Evolutionary conservation across 306 rosid genomes (phyloP).

Genomic region (Abrus pulchellus): DNA sequence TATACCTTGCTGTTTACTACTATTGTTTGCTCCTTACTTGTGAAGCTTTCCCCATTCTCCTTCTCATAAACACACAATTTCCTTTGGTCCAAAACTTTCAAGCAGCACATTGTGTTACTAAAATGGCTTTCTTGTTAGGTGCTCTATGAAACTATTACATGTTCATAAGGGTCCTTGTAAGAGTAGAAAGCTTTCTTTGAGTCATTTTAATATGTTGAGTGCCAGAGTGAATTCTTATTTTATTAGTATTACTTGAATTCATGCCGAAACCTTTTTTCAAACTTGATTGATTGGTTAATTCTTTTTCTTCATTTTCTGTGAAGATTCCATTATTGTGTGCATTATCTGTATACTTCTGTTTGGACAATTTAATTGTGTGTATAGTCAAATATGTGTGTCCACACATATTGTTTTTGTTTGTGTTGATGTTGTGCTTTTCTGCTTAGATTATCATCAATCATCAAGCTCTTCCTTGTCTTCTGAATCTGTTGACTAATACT

Average conservation of each 20-base stretch:
- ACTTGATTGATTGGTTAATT: not conserved
- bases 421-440: slow-evolving; percentile 35
- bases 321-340: not conserved
- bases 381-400: too few species aligned
- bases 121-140: not conserved
- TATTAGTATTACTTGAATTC: not conserved
- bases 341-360: not conserved
- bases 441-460: slow-evolving; percentile 77
- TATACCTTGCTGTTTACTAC: not conserved
- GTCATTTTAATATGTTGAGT: not conserved
- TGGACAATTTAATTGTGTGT: not conserved
- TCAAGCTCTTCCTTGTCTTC: slow-evolving; percentile 72
- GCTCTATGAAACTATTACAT: not conserved
- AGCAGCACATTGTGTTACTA: not conserved
- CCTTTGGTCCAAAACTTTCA: not conserved
- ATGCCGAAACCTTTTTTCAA: not conserved
- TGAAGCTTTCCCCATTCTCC: not conserved
- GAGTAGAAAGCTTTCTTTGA: not conserved
- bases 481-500: slow-evolving; percentile 66
- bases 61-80: not conserved
- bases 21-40: slow-evolving; percentile 5
- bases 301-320: not conserved
- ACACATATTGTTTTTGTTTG: not conserved
- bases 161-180: not conserved
- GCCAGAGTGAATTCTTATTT: not conserved